Percentiles rank a stretch among this genome's conserved stretches.
phyloP scores from a whole-genome alignment of 2,329 filamentous ascomycete species.

The Scedosporium boydii region DNA sequence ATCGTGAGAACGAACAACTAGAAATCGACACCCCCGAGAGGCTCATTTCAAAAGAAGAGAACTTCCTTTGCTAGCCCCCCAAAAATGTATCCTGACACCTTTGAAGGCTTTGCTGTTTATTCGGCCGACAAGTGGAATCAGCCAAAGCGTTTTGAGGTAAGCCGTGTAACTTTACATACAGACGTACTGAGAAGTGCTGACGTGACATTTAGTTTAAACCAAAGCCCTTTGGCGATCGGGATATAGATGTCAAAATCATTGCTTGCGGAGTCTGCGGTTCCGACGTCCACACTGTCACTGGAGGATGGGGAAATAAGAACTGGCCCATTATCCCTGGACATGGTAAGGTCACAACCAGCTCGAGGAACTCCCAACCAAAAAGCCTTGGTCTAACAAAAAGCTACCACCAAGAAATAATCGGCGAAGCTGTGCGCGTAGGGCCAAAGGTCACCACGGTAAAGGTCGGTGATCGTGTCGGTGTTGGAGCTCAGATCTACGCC shows the following conservation, averaged over 20 bases:
- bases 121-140: conserved; percentile 11
- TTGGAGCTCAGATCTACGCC: conserved; percentile 47
- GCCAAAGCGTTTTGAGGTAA: conserved; percentile 10
- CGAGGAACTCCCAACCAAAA: too few species aligned
- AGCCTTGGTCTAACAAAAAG: background rate
- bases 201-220: conserved; percentile 43
- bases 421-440: conserved; percentile 32
- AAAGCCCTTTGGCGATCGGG: conserved; percentile 60
- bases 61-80: too few species aligned
- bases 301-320: conserved; percentile 44
- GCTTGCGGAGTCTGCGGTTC: conserved; percentile 57
- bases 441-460: conserved; percentile 34
- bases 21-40: too few species aligned
- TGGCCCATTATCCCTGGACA: conserved; percentile 44
- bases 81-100: conserved; percentile 20
- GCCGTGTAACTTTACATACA: background rate
- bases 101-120: conserved; percentile 12
- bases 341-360: conserved; percentile 28
- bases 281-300: conserved; percentile 49
- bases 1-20: too few species aligned
- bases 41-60: too few species aligned
- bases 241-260: conserved; percentile 65
- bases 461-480: conserved; percentile 49
- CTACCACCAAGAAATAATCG: conserved; percentile 31
- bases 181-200: background rate